Percentiles rank a stretch among this genome's conserved stretches.
phyloP scores from a whole-genome alignment of 768 basidiomycete genomes.

The Termitomyces sp. region DNA sequence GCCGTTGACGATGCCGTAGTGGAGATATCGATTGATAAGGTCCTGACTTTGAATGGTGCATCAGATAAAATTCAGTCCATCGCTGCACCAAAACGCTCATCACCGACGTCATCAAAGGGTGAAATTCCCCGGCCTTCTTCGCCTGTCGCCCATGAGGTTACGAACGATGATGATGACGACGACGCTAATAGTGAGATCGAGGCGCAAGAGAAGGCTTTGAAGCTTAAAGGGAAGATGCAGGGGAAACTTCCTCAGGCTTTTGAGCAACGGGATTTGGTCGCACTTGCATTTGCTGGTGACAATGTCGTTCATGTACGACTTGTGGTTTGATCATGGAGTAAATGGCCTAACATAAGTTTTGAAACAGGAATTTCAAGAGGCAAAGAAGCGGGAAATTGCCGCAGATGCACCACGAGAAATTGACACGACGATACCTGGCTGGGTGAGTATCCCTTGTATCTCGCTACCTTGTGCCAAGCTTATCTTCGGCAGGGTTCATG shows the following conservation, averaged over 20 bases:
- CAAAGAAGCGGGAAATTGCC: constrained; percentile 77
- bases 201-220: constrained; percentile 51
- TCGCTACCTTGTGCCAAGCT: not conserved
- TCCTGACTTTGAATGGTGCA: constrained; percentile 28
- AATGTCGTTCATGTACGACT: constrained; percentile 80
- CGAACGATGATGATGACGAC: constrained; percentile 42
- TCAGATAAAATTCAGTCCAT: constrained; percentile 37
- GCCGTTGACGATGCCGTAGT: constrained; percentile 71
- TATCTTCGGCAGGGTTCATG: constrained; percentile 67
- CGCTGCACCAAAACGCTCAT: constrained; percentile 10
- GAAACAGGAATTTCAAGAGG: constrained; percentile 74
- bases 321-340: not conserved
- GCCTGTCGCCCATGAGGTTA: constrained; percentile 37
- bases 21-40: constrained; percentile 63
- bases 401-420: constrained; percentile 83
- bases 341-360: not conserved
- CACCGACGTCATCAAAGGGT: constrained; percentile 27
- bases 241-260: constrained; percentile 56
- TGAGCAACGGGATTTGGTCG: constrained; percentile 88
- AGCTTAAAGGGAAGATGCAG: constrained; percentile 39
- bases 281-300: constrained; percentile 94
- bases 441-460: constrained; percentile 53
- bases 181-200: constrained; percentile 65
- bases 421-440: constrained; percentile 90
- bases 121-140: constrained; percentile 13